Evolutionary conservation across 768 basidiomycete species (phyloP).

Genomic region (Suillus luteus): DNA sequence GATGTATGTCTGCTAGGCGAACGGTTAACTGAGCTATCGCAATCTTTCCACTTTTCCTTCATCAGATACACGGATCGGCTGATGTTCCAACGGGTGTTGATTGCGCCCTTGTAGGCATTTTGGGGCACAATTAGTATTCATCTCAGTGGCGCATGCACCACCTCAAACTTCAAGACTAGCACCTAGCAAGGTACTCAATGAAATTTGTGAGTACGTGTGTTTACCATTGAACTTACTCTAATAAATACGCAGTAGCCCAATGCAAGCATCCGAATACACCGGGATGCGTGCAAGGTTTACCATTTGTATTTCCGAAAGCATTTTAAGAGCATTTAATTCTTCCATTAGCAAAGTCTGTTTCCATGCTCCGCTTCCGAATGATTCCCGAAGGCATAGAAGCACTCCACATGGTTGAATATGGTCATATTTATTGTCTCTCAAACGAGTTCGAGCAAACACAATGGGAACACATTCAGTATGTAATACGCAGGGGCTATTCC

Average conservation of each 20-base stretch:
- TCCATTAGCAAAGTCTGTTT: not conserved
- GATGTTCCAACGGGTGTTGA: not conserved
- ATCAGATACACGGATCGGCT: not conserved
- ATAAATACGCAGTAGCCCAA: not conserved
- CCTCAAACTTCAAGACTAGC: not conserved
- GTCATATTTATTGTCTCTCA: not conserved
- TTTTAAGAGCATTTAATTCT: not conserved
- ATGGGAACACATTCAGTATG: conserved; percentile 2
- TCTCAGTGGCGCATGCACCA: not conserved
- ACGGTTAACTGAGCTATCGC: not conserved
- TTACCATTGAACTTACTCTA: not conserved
- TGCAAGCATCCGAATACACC: not conserved
- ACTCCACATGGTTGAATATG: not conserved
- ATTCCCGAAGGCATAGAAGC: conserved; percentile 1
- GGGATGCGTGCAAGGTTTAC: not conserved
- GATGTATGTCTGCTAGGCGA: not conserved
- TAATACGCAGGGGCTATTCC: not conserved
- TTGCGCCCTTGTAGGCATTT: not conserved
- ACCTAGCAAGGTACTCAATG: not conserved
- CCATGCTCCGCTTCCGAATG: not conserved
- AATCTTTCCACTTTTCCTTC: not conserved
- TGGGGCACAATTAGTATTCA: no score
- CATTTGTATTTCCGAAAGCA: not conserved
- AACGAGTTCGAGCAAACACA: not conserved
- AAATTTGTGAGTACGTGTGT: not conserved